Percentiles rank a stretch among this genome's conserved stretches.
Conservation (phyloP, 768 basidiomycete species). For the Leccinum broughii region DNA sequence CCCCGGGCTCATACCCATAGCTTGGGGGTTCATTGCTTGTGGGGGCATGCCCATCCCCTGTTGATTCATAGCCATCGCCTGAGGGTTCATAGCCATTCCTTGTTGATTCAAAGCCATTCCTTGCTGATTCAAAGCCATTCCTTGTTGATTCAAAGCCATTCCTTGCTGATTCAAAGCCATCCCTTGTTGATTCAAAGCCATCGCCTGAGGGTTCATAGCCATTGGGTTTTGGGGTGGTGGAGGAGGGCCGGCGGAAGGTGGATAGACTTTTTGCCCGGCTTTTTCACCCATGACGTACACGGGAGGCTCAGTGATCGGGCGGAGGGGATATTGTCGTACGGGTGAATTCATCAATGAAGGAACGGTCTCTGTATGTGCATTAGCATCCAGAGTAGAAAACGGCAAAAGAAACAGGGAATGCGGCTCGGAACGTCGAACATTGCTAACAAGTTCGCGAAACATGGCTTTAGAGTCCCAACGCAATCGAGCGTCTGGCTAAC, state of each 20-base stretch:
- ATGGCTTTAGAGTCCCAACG: background rate
- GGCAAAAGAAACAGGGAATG: background rate
- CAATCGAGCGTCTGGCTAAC: background rate
- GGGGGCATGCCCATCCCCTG: constrained; percentile 26
- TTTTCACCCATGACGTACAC: constrained; percentile 75
- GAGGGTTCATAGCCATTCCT: constrained; percentile 29
- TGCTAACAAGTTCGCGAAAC: background rate
- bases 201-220: constrained; percentile 25
- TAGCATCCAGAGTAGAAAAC: constrained; percentile 14
- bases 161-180: constrained; percentile 26
- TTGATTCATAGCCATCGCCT: constrained; percentile 26
- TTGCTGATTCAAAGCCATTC: constrained; percentile 25
- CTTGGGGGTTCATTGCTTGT: constrained; percentile 28
- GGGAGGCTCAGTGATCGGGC: constrained; percentile 61
- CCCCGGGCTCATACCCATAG: constrained; percentile 24
- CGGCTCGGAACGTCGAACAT: background rate
- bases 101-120: too few relatives aligned
- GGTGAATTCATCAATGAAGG: constrained; percentile 60
- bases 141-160: constrained; percentile 25
- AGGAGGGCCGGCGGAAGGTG: constrained; percentile 32
- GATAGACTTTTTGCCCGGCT: constrained; percentile 64
- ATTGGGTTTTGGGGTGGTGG: constrained; percentile 34
- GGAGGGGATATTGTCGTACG: constrained; percentile 70
- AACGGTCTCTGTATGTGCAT: constrained; percentile 49
- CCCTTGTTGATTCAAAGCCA: constrained; percentile 24